These are phyloP conservation scores for Penicillium cataractarum DNA, from an alignment of 495 filamentous ascomycete species.

Conservation along the genomic window DNA sequence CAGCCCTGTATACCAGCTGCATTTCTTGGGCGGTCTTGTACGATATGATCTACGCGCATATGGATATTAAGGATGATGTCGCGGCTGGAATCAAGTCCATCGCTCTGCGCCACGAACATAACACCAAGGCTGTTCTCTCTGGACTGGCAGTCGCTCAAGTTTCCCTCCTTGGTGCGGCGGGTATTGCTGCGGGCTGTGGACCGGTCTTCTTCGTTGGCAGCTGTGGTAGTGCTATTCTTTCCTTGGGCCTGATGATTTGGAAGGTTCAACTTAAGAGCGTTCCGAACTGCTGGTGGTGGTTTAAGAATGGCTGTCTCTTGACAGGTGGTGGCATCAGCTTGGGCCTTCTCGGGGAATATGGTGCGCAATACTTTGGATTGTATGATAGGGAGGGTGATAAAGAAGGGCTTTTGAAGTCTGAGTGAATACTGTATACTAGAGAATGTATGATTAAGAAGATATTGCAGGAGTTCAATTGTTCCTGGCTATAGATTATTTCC, in stretches of 20 bases:
- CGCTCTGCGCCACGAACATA: constrained; percentile 81
- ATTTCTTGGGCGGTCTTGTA: constrained; percentile 94
- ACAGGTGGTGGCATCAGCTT: constrained; percentile 68
- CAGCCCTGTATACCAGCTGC: constrained; percentile 80
- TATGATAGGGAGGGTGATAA: constrained; percentile 30
- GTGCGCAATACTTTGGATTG: constrained; percentile 38
- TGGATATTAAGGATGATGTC: constrained; percentile 94
- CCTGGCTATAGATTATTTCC: background rate
- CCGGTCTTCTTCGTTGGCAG: constrained; percentile 84
- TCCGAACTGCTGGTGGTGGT: constrained; percentile 97
- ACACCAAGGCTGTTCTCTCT: constrained; percentile 84
- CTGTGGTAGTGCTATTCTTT: constrained; percentile 78
- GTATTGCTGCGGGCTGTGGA: constrained; percentile 71
- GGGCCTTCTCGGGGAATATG: constrained; percentile 68
- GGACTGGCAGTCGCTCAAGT: constrained; percentile 77
- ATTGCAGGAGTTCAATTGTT: background rate
- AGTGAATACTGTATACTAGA: constrained; percentile 12
- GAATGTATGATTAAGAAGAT: constrained; percentile 14
- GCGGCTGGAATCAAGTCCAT: constrained; percentile 96
- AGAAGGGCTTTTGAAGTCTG: constrained; percentile 5
- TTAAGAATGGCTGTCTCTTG: constrained; percentile 71
- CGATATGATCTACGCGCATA: constrained; percentile 99
- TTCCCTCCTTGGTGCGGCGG: constrained; percentile 76
- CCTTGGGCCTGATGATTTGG: constrained; percentile 86
- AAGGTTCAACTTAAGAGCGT: constrained; percentile 83